Base-by-base conservation (phyloP, 176 grass and related monocot species). In the Elaeis guineensis region DNA sequence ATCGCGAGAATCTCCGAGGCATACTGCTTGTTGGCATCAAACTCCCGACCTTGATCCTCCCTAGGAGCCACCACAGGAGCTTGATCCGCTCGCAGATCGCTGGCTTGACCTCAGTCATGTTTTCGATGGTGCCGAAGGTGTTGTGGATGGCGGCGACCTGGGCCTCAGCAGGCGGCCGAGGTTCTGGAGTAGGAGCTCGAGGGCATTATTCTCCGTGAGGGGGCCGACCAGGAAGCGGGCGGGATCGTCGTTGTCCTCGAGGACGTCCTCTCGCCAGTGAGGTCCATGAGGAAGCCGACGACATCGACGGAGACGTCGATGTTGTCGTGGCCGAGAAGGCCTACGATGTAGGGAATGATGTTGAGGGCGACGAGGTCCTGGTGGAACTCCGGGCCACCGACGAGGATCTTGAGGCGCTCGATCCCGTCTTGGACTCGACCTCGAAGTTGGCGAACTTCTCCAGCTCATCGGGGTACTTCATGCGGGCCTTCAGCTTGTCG, bases 1-100 rank as follows among this genome's bases (percentile, higher is more conserved):
- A 90, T 96, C 39, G 86, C 91, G 8, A 96, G 78, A 61, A 96
- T 87, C 76, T 96, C 86, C 0, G 86, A 96, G 0, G 91, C 86
- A 63, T 96, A 96, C 75, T 96, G 83, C 73, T 90, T 96, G 78
- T 96, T 96, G 24, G 83, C 57, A 63, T 96, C 91, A 28, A 96
- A 96, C 18, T 96, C 91, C 0, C 91, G 83, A 70, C 66, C 65
- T 96, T 96, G 64, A 96, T 72, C 59, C 92, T 69, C 5, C 83
- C 66, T 0, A 96, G 80, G 56, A 96, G 86, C 83, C 86, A 90
- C 16, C 86, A 72, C 15, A 96, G 86, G 24, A 96, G 35, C 69
- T 87, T 90, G 28, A 86, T 96, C 35, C 80, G 67, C 57, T 90
- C 86, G 39, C 83, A 96, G 21, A 22, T 1, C 21, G 21, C 21